Percentiles rank a stretch among this genome's conserved stretches.
Conservation (phyloP, 106 monocot genomes). For the Dendrobium huoshanense region DNA sequence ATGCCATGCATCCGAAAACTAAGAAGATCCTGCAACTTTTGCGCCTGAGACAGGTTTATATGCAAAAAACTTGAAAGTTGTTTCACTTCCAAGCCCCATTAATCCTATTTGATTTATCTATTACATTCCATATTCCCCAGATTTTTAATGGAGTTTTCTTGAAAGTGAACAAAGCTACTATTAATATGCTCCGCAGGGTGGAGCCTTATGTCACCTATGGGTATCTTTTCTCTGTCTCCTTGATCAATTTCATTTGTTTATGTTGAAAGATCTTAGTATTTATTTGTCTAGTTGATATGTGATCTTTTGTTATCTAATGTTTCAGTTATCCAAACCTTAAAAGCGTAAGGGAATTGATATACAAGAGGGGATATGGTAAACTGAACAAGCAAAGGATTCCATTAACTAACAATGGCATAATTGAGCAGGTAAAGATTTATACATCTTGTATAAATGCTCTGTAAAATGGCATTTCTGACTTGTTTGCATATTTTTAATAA, state of each 20-base stretch:
- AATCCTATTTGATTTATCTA: not conserved
- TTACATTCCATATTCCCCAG: slow-evolving; percentile 1
- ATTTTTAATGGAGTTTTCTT: slow-evolving; percentile 42
- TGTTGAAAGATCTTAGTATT: not conserved
- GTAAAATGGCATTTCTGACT: not conserved
- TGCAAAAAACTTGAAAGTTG: not conserved
- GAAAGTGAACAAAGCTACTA: slow-evolving; percentile 12
- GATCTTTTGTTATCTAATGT: not conserved
- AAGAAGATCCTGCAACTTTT: slow-evolving; percentile 37
- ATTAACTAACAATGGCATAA: slow-evolving; percentile 20
- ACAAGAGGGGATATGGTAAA: slow-evolving; percentile 29
- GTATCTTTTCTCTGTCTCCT: slow-evolving; percentile 2
- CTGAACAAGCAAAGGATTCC: slow-evolving; percentile 19
- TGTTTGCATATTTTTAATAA: not conserved
- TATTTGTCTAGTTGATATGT: not conserved
- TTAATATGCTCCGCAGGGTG: slow-evolving; percentile 36
- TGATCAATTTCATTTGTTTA: not conserved
- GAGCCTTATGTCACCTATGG: slow-evolving; percentile 46
- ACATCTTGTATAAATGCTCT: not conserved
- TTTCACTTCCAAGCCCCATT: not conserved
- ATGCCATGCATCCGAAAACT: slow-evolving; percentile 42
- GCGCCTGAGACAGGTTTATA: slow-evolving; percentile 32
- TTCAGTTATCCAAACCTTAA: slow-evolving; percentile 39
- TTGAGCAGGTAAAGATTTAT: not conserved
- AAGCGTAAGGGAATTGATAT: slow-evolving; percentile 36